Conservation (phyloP, 441 rosid species). For the Brassica hybrid region DNA sequence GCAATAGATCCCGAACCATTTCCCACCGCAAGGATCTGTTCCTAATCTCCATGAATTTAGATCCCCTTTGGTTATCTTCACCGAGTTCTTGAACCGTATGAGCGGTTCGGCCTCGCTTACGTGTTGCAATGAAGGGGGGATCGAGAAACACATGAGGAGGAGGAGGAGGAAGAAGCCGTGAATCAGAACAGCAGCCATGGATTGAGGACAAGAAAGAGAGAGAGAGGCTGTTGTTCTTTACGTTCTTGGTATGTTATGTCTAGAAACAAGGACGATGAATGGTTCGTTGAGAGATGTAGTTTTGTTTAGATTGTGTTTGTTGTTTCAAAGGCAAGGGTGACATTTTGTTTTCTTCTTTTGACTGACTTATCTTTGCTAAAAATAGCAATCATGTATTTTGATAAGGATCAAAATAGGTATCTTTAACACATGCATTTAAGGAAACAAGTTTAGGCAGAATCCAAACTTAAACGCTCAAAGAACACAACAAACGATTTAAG, state of each 20-base stretch:
- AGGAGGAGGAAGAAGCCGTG: constrained; percentile 3
- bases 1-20: constrained; percentile 71
- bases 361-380: constrained; percentile 20
- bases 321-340: constrained; percentile 23
- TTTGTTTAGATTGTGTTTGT: constrained; percentile 42
- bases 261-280: constrained; percentile 14
- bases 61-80: constrained; percentile 35
- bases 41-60: constrained; percentile 57
- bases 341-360: constrained; percentile 6
- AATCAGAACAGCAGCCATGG: constrained; percentile 39
- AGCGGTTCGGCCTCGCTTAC: constrained; percentile 27
- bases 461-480: neutral
- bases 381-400: constrained; percentile 29
- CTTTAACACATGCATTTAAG: no score
- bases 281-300: constrained; percentile 23
- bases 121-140: constrained; percentile 33
- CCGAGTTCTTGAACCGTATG: constrained; percentile 22
- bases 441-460: no score
- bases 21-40: constrained; percentile 53
- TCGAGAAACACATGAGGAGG: constrained; percentile 13
- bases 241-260: constrained; percentile 13
- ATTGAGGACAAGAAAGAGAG: constrained; percentile 11
- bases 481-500: neutral
- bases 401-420: constrained; percentile 1
- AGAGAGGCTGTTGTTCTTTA: constrained; percentile 22